Base-by-base conservation (phyloP, 2,329 filamentous ascomycete species). In the Cladobotryum mycophilum region DNA sequence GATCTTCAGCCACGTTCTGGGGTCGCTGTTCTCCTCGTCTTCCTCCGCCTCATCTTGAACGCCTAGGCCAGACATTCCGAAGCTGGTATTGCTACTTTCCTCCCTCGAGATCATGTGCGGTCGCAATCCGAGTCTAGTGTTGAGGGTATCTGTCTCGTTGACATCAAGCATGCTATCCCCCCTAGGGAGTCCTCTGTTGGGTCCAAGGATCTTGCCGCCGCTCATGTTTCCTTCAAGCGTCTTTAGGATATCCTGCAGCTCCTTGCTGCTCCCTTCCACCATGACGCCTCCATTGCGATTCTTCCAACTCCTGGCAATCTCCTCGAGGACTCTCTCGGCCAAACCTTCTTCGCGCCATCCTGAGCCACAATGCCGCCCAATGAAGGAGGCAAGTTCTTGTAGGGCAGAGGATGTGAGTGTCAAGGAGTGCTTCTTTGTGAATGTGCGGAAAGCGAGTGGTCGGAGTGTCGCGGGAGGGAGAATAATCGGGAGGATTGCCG, bases 391-490 rank as follows among this genome's bases (percentile, higher is more conserved):
- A 33, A 99, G 77, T 43, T 88, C 82, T 66, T 92, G 85, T 5
- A 99, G 74, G 0, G 93, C 89, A 0, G 90, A 83, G 0, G 92
- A 93, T 7, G 88, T 91, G 48, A 99, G 81, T 0, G 91, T 97
- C 50, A 99, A 76, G 60, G 92, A 95, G 70, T 99, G 89, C 64
- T 97, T 99, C 69, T 96, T 96, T 2, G 93, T 99, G 58, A 99
- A 95, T 0, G 89, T 95, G 43, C 93, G 84, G 64, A 99, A 97
- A 8, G 93, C 95, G 17, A 97, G 77, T 2, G 93, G 92, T 55
- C 95, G 80, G 38, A 99, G 74, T 0, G 88, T 95, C 9, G 89
- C 82, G 0, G 91, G 88, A 3, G 92, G 91, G 4, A 99, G 83
- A 35, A 95, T 77, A 51, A 99, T 93, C 4, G 93, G 90, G 1